These are phyloP conservation scores for Lactarius indigo DNA, from an alignment of 768 basidiomycete genomes.

Conservation along the genomic window DNA sequence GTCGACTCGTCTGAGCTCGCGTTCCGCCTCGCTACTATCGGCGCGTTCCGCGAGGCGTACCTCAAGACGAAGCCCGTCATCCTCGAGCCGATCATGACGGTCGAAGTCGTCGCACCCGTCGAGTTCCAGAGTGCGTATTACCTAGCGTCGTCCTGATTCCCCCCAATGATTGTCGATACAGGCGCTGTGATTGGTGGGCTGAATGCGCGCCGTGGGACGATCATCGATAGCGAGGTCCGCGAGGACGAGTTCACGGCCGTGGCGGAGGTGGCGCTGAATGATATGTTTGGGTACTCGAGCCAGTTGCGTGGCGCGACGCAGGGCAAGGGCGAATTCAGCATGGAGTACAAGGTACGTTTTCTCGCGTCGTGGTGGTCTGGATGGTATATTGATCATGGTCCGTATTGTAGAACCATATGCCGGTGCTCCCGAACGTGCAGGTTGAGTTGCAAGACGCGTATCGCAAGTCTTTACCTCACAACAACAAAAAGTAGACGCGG, in stretches of 20 bases:
- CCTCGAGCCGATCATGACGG: slow-evolving; percentile 97
- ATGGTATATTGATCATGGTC: slow-evolving; percentile 5
- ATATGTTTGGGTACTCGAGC: slow-evolving; percentile 98
- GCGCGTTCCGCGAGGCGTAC: slow-evolving; percentile 91
- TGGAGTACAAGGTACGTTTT: slow-evolving; percentile 67
- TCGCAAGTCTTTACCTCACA: slow-evolving; percentile 66
- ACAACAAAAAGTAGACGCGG: slow-evolving; percentile 65
- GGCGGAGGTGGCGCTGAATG: slow-evolving; percentile 92
- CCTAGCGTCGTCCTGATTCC: neutral
- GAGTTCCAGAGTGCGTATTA: slow-evolving; percentile 82
- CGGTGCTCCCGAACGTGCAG: slow-evolving; percentile 84
- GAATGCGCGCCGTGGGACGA: slow-evolving; percentile 89
- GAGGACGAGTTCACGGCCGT: slow-evolving; percentile 94
- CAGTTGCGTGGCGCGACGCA: slow-evolving; percentile 92
- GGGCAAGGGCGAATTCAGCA: slow-evolving; percentile 89
- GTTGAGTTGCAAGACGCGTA: slow-evolving; percentile 86
- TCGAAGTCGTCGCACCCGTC: slow-evolving; percentile 91
- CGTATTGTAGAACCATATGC: slow-evolving; percentile 58
- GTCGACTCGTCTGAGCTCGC: slow-evolving; percentile 97
- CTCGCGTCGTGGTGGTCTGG: slow-evolving; percentile 4
- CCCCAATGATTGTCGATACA: slow-evolving; percentile 27
- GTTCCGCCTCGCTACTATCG: slow-evolving; percentile 86
- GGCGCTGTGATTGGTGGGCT: slow-evolving; percentile 90
- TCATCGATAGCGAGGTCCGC: slow-evolving; percentile 92
- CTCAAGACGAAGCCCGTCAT: slow-evolving; percentile 72